A percentile compares a stretch with the other conserved stretches of the same genome.
These are phyloP conservation scores for Coprinopsis strossmayeri DNA, from an alignment of 768 basidiomycete species.

Conservation along the genomic window DNA sequence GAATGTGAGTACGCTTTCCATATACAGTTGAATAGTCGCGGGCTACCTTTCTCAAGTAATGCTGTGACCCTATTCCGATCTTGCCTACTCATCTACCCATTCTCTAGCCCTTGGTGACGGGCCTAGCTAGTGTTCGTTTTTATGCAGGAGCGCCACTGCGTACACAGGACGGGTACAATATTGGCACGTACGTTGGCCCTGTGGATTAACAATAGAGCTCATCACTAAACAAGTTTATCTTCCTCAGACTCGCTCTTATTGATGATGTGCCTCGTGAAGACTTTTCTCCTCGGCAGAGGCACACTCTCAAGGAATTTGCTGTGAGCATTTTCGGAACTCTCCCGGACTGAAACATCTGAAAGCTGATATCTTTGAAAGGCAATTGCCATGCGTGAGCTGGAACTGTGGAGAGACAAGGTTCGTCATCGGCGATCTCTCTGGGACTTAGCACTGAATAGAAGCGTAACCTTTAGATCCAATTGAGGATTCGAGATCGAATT, in stretches of 20 bases:
- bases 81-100: not conserved
- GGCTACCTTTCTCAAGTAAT: no score
- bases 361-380: slow-evolving; percentile 38
- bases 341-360: no score
- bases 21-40: no score
- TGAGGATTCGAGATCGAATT: slow-evolving; percentile 84
- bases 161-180: slow-evolving; percentile 85
- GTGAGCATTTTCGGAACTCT: slow-evolving; percentile 20
- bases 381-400: slow-evolving; percentile 92
- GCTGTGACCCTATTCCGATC: no score
- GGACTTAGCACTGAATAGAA: not conserved
- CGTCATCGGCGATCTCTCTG: slow-evolving; percentile 3
- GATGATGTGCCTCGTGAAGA: slow-evolving; percentile 79
- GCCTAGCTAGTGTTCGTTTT: slow-evolving; percentile 68
- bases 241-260: slow-evolving; percentile 68
- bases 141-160: slow-evolving; percentile 89
- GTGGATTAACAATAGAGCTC: no score
- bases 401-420: slow-evolving; percentile 92
- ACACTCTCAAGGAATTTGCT: slow-evolving; percentile 93
- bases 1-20: slow-evolving; percentile 50
- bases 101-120: slow-evolving; percentile 62
- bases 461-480: slow-evolving; percentile 56
- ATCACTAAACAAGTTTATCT: not conserved
- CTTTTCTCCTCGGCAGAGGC: slow-evolving; percentile 82
- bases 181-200: slow-evolving; percentile 64